These are phyloP conservation scores for Tylopilus sp. DNA, from an alignment of 1,284 basidiomycete genomes.

Conservation along the genomic window DNA sequence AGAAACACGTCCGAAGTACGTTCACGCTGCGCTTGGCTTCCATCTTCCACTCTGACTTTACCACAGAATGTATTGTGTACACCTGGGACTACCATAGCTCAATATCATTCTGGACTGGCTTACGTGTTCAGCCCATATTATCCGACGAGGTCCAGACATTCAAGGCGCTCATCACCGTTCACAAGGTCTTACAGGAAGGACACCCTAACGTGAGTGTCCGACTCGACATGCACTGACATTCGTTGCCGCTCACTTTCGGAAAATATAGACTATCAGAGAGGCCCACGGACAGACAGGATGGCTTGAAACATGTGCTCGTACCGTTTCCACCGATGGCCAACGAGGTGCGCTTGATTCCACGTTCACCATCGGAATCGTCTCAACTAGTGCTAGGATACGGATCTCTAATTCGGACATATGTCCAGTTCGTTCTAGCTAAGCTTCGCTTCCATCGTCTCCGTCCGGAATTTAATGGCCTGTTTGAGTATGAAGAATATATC, in stretches of 20 bases:
- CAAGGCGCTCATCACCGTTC: conserved; percentile 93
- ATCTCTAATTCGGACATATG: conserved; percentile 88
- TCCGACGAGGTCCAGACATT: conserved; percentile 96
- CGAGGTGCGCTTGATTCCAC: conserved; percentile 51
- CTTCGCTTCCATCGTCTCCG: conserved; percentile 90
- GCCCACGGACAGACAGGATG: conserved; percentile 94
- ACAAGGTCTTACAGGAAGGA: conserved; percentile 94
- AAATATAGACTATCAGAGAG: conserved; percentile 82
- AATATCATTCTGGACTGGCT: conserved; percentile 92
- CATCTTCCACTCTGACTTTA: conserved; percentile 13
- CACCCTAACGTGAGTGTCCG: conserved; percentile 75
- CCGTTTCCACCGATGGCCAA: conserved; percentile 74
- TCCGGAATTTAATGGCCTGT: conserved; percentile 93
- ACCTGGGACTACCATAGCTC: conserved; percentile 99
- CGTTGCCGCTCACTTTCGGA: conserved; percentile 14
- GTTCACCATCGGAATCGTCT: conserved; percentile 1
- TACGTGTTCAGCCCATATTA: conserved; percentile 91
- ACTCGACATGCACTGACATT: neutral
- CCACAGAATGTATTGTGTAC: conserved; percentile 89
- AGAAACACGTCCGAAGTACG: conserved; percentile 96
- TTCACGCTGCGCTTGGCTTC: conserved; percentile 18
- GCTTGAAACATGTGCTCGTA: conserved; percentile 92
- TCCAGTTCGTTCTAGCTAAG: conserved; percentile 92
- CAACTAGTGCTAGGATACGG: conserved; percentile 67
- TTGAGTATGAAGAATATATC: conserved; percentile 97